Conservation (phyloP, 179 eudicot species). For the Spergularia azorica region DNA sequence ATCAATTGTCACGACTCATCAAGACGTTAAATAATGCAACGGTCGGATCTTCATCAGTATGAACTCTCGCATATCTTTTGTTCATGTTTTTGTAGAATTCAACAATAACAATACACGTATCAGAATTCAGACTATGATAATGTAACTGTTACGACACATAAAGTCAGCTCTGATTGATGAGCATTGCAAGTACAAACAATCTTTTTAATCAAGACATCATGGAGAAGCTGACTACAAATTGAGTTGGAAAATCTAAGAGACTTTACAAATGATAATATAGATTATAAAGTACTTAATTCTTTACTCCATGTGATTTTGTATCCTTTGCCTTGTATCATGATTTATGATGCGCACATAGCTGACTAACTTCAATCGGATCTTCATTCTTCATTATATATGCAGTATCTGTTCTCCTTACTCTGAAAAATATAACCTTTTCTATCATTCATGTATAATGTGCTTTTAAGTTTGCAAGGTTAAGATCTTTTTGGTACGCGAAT, state of each 20-base stretch:
- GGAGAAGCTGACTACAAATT: background rate
- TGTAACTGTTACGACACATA: background rate
- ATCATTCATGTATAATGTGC: too few species aligned
- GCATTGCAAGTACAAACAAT: background rate
- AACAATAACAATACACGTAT: too few species aligned
- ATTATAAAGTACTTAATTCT: too few species aligned
- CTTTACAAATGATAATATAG: too few species aligned
- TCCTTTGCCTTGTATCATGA: background rate
- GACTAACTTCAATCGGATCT: background rate
- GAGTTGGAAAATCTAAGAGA: background rate
- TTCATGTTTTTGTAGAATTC: background rate
- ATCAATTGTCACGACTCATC: background rate
- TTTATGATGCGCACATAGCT: background rate
- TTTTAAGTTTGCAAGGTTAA: too few species aligned
- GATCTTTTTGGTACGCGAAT: too few species aligned
- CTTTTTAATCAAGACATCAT: background rate
- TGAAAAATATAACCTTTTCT: too few species aligned
- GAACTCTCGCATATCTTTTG: too few species aligned
- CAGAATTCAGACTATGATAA: too few species aligned
- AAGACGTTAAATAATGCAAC: too few species aligned
- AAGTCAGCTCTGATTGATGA: background rate
- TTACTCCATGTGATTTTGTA: conserved; percentile 1
- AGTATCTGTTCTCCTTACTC: background rate
- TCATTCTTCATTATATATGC: conserved; percentile 2
- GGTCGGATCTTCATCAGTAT: too few species aligned